Base-by-base conservation (phyloP, 148 eudicot species). In the Vaccinium corymbosum region DNA sequence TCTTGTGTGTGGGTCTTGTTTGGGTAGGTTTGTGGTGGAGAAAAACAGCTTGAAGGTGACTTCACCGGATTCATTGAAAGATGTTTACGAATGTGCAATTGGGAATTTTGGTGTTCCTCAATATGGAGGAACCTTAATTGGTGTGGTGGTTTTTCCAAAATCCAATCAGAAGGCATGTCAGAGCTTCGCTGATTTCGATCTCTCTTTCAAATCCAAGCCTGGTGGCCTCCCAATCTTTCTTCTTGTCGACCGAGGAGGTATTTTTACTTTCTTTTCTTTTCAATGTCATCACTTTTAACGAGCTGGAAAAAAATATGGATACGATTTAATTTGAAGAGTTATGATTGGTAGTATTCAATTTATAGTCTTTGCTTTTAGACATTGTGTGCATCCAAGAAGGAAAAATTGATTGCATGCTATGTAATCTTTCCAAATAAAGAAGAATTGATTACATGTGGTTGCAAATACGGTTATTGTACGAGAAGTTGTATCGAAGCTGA, bases 81-180 rank as follows among this genome's bases (percentile, higher is more conserved):
- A 88, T 61, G 83, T 89, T 15, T 92, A 96, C 79, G 99, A 96
- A 88, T 92, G 99, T 88, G 98, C 99, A 79, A 90, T 95, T 89
- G 98, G 97, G 86, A 95, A 95, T 87, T 95, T 95, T 84, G 99
- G 98, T 78, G 93, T 96, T 70, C 98, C 99, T 32, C 90, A 96
- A 50, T 96, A 96, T 88, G 99, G 99, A 64, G 99, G 98, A 35
- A 93, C 97, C 9, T 83, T 96, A 91, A 90, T 85, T 46, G 99
- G 98, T 1, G 86, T 88, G 79, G 97, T 94, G 42, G 82, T 86
- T 59, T 94, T 89, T 72, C 98, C 98, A 0, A 90, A 88, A 84
- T 81, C 95, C 10, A 92, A 96, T 90, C 94, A 90, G 62, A 88
- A 87, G 82, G 95, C 92, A 51, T 96, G 99, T 86, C 90, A 89